These are phyloP conservation scores for Afroboletus lepidellus DNA, from an alignment of 1,284 basidiomycete genomes.

Conservation along the genomic window DNA sequence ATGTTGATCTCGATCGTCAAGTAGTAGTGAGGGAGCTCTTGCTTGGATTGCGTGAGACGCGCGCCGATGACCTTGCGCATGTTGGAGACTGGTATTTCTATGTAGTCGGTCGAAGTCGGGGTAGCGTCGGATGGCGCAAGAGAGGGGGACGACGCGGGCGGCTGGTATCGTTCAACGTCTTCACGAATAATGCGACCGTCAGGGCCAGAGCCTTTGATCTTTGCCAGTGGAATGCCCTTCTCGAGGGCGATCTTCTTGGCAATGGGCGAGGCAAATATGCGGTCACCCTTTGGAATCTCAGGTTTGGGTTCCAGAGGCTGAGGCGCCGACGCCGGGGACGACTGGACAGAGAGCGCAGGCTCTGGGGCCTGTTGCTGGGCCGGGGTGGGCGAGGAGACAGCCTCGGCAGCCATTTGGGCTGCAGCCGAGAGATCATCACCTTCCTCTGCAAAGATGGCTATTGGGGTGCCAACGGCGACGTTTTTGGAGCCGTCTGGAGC, in stretches of 20 bases:
- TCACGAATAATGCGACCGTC: conserved; percentile 91
- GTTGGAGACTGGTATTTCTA: conserved; percentile 89
- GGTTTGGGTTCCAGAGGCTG: conserved; percentile 45
- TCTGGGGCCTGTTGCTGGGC: conserved; percentile 40
- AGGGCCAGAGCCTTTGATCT: conserved; percentile 95
- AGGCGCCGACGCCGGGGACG: conserved; percentile 41
- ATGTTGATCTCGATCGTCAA: conserved; percentile 94
- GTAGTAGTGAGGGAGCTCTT: conserved; percentile 97
- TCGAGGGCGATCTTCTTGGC: conserved; percentile 97
- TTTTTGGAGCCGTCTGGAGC: conserved; percentile 82
- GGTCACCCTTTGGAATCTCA: conserved; percentile 67
- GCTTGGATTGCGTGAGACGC: conserved; percentile 91
- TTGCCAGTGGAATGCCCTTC: conserved; percentile 85
- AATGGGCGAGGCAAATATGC: conserved; percentile 92
- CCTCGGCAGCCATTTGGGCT: conserved; percentile 72
- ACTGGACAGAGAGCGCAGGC: conserved; percentile 34
- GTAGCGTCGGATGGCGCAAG: conserved; percentile 41
- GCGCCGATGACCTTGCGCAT: conserved; percentile 94
- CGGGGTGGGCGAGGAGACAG: conserved; percentile 41
- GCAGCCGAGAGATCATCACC: conserved; percentile 90
- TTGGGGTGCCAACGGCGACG: conserved; percentile 81
- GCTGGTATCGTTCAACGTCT: conserved; percentile 90
- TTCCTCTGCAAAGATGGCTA: conserved; percentile 90
- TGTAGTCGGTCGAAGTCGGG: conserved; percentile 66
- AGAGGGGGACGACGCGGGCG: conserved; percentile 45